Evolutionary conservation across 2,329 filamentous ascomycete genomes (phyloP).

Genomic region (Grosmannia clavigera): DNA sequence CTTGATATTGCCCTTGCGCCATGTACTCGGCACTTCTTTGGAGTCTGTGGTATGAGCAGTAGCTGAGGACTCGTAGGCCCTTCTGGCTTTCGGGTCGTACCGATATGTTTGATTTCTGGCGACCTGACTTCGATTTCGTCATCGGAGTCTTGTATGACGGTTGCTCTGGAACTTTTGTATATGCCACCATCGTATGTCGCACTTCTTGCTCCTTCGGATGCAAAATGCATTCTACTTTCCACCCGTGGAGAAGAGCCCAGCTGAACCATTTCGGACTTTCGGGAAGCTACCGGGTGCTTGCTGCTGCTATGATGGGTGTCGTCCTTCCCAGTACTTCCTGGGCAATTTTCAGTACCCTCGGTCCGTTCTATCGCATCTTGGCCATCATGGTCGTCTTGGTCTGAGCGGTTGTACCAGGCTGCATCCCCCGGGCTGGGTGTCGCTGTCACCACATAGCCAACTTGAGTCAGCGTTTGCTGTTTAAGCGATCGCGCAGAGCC

Average conservation of each 20-base stretch:
- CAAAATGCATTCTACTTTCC: not conserved
- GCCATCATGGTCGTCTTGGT: not conserved
- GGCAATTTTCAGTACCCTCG: not conserved
- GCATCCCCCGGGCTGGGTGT: slow-evolving; percentile 4
- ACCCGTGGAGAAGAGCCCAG: not conserved
- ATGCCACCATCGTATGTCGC: not conserved
- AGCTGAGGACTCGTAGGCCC: too few relatives aligned
- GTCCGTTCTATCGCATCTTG: not conserved
- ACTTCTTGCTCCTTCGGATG: not conserved
- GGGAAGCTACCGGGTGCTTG: not conserved
- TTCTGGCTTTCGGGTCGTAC: not conserved
- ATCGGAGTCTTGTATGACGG: not conserved
- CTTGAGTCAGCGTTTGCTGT: slow-evolving; percentile 24
- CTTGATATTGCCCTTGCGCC: not conserved
- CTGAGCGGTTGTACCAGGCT: slow-evolving; percentile 5
- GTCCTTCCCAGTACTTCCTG: not conserved
- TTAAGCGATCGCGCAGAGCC: slow-evolving; percentile 6
- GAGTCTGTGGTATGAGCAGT: not conserved
- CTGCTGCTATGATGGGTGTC: not conserved
- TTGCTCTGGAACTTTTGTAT: not conserved
- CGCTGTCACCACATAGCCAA: slow-evolving; percentile 15
- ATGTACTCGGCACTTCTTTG: not conserved
- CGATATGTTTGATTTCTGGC: not conserved
- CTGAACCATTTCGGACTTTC: not conserved
- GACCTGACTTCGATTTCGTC: not conserved